Conservation (phyloP, 495 filamentous ascomycete genomes). For the Trichoderma asperelloides region DNA sequence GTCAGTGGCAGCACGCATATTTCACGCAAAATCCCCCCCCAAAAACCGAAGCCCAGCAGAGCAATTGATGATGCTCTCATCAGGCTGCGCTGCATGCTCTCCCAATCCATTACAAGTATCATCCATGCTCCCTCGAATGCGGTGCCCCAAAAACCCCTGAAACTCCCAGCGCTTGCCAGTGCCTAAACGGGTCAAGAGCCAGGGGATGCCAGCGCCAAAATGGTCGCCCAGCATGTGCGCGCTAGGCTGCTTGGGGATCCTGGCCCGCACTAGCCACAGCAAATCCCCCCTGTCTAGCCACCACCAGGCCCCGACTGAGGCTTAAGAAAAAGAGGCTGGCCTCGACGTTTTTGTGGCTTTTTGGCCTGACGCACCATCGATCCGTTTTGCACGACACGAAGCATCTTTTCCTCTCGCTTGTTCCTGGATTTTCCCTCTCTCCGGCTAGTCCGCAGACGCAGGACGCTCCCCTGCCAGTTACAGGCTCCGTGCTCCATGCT, state of each 20-base stretch:
- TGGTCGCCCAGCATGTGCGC: background rate
- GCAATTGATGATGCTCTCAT: too few relatives aligned
- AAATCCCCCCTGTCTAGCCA: background rate
- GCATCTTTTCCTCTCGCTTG: background rate
- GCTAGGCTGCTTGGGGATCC: background rate
- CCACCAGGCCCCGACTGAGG: background rate
- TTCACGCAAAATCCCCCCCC: too few relatives aligned
- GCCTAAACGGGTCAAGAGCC: background rate
- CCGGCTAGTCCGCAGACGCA: background rate
- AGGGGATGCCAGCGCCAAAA: background rate
- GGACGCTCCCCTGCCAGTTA: background rate
- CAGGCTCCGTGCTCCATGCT: background rate
- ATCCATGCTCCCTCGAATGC: too few relatives aligned
- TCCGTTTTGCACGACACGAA: background rate
- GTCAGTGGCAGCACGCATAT: too few relatives aligned
- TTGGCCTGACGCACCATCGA: background rate
- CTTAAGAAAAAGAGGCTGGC: background rate
- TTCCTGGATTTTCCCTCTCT: background rate
- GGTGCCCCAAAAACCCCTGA: background rate
- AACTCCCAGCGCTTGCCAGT: background rate
- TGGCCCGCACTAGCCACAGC: background rate
- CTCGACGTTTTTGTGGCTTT: background rate
- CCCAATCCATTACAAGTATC: too few relatives aligned
- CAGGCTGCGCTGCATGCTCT: too few relatives aligned
- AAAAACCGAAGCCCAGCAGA: too few relatives aligned